Evolutionary conservation across 2,329 filamentous ascomycete species (phyloP), one percentile per base, ranked within the genome.

Genomic region (Colletotrichum horii): DNA sequence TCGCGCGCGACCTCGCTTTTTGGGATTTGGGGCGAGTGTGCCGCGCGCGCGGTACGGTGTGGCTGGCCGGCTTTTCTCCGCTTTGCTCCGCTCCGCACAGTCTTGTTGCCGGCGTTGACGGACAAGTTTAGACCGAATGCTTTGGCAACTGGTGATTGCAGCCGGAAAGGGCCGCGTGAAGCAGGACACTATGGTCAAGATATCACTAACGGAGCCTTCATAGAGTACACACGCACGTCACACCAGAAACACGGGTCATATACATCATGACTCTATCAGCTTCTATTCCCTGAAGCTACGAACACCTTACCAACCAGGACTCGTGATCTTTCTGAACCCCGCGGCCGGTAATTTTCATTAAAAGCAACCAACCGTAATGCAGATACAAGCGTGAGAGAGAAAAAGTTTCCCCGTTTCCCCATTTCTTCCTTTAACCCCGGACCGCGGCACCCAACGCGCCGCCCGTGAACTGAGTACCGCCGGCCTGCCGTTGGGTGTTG

Each of bases 381-480:
- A 78, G 66, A 75, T 69, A 77, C 77, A 71, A 77, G 69, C 72
- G 71, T 77, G 74, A 75, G 75, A 77, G 64, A 52, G 43, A 22
- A 52, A 52, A 52, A 52, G 43, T 52, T 52, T 52, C n/a, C 43
- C 43, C 43, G 6, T 52, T 52, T 52, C 65, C 71, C 65, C 64
- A 60, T 76, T 66, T 66, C 60, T 26, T 52, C 43, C 66, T 68
- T 81, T 89, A 93, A 84, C 90, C 91, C 80, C 92, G 87, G 77
- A 93, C 91, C 70, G 91, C 92, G 79, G 91, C 91, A 80, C 94
- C 94, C 84, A 96, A 87, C 76, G 94, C 94, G 85, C 94, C 94
- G 77, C 94, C 94, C 16, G 94, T 96, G 86, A 96, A 96, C 83
- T 95, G 93, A 78, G 93, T 94, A 80, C 94, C 94, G 77, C 93